Conservation (phyloP, 345 rosid species). For the Durio zibethinus region DNA sequence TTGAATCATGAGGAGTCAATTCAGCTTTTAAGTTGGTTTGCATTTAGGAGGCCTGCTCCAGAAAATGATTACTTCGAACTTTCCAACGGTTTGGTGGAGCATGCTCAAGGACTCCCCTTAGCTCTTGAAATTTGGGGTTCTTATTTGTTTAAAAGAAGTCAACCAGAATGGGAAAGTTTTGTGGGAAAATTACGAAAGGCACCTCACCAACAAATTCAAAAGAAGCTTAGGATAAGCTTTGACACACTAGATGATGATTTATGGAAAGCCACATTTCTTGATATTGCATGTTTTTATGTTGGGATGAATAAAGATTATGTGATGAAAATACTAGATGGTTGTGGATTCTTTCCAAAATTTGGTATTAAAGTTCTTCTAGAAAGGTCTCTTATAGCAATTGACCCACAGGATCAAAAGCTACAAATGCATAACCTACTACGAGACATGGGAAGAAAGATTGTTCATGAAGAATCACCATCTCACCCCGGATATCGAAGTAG, state of each 20-base stretch:
- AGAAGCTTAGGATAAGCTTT: not conserved
- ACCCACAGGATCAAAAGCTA: not conserved
- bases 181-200: not conserved
- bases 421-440: not conserved
- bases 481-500: not conserved
- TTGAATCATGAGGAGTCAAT: not conserved
- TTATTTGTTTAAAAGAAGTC: not conserved
- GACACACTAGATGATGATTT: not conserved
- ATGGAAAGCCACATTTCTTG: not conserved
- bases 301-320: not conserved
- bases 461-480: not conserved
- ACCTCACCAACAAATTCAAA: too few relatives aligned
- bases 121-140: conserved; percentile 6
- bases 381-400: not conserved
- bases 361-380: not conserved
- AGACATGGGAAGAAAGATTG: not conserved
- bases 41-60: not conserved
- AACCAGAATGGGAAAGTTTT: conserved; percentile 6
- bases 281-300: conserved; percentile 16
- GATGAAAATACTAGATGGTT: not conserved
- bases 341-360: not conserved
- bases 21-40: not conserved
- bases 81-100: not conserved
- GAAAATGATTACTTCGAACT: not conserved
- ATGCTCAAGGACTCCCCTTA: conserved; percentile 17